These are phyloP conservation scores for Discostella pseudostelligera DNA, from an alignment of 108 stramenopile species.

Conservation along the genomic window DNA sequence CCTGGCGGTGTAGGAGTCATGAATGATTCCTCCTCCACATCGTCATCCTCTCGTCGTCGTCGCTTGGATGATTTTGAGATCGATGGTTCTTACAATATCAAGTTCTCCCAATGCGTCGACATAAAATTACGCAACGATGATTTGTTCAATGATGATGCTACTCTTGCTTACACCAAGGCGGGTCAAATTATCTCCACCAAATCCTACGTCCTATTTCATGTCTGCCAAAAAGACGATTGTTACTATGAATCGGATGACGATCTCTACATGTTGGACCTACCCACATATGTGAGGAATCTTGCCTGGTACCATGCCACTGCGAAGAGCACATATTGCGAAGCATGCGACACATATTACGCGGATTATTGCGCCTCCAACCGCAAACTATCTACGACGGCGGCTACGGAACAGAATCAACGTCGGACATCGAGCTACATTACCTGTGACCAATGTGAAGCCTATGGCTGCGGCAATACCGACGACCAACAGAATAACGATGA, in stretches of 20 bases:
- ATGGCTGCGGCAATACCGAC: neutral
- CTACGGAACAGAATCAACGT: neutral
- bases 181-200: slow-evolving; percentile 34
- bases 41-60: neutral
- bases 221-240: slow-evolving; percentile 14
- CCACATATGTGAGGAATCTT: slow-evolving; percentile 11
- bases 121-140: slow-evolving; percentile 35
- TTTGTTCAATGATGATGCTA: slow-evolving; percentile 28
- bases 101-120: slow-evolving; percentile 45
- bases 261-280: slow-evolving; percentile 14
- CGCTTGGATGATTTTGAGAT: slow-evolving; percentile 5
- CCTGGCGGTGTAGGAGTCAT: too few relatives aligned
- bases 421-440: slow-evolving; percentile 3
- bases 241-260: slow-evolving; percentile 8
- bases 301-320: slow-evolving; percentile 14
- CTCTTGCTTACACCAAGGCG: slow-evolving; percentile 29
- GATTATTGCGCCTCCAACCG: slow-evolving; percentile 1
- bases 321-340: slow-evolving; percentile 4
- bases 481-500: neutral
- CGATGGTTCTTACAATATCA: slow-evolving; percentile 27
- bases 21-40: too few relatives aligned
- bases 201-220: slow-evolving; percentile 45
- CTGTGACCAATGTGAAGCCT: slow-evolving; percentile 6
- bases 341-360: neutral
- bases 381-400: neutral